Percentiles rank a stretch among this genome's conserved stretches.
Conservation (phyloP, 192 early-diverging fungal genomes). For the Umbelopsis sp. region DNA sequence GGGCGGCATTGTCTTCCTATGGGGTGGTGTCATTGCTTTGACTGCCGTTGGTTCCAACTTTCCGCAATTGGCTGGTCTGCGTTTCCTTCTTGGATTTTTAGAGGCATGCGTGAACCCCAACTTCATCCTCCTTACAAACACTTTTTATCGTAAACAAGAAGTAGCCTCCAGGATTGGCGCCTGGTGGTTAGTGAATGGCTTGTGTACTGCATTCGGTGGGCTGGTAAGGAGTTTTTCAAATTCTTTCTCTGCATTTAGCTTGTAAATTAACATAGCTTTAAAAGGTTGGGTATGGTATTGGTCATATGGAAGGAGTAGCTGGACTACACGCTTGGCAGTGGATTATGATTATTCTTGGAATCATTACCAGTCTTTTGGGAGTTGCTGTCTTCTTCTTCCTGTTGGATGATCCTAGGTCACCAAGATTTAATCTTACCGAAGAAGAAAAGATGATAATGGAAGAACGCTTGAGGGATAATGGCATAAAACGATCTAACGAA, state of each 20-base stretch:
- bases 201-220: neutral
- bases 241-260: neutral
- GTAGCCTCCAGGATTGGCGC: slow-evolving; percentile 21
- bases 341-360: slow-evolving; percentile 39
- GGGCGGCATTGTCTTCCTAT: slow-evolving; percentile 22
- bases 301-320: slow-evolving; percentile 13
- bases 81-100: slow-evolving; percentile 32
- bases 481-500: neutral
- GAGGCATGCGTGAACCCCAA: slow-evolving; percentile 31
- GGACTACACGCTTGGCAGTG: slow-evolving; percentile 27
- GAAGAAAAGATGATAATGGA: slow-evolving; percentile 33
- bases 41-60: slow-evolving; percentile 24
- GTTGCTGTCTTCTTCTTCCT: slow-evolving; percentile 34
- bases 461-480: slow-evolving; percentile 32
- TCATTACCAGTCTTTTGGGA: slow-evolving; percentile 26
- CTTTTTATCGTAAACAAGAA: slow-evolving; percentile 32
- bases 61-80: slow-evolving; percentile 23
- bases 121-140: slow-evolving; percentile 24
- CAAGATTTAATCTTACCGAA: slow-evolving; percentile 17
- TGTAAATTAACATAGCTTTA: neutral
- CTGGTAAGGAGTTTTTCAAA: neutral
- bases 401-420: slow-evolving; percentile 24
- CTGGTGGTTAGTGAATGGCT: slow-evolving; percentile 22
- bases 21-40: slow-evolving; percentile 17
- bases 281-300: slow-evolving; percentile 24